Evolutionary conservation across 257 asterid genomes (phyloP), one percentile per base, ranked within the genome.

Genomic region (Plantago ovata): DNA sequence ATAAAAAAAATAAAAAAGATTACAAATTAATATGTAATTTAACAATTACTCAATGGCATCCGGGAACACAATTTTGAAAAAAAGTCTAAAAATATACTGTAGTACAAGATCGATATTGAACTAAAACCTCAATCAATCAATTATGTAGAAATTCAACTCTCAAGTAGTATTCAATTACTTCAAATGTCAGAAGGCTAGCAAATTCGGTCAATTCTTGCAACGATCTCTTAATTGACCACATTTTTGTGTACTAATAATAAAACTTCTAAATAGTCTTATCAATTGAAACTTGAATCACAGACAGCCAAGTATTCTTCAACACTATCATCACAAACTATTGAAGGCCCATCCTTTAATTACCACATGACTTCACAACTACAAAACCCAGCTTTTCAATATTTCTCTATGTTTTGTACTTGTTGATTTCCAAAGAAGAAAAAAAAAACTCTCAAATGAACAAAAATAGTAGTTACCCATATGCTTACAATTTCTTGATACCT

Each of bases 151-250:
- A 0, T 28, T 28, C 36, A 28, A 28, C 36, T 3, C 28, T 20
- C 48, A 36, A 45, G 58, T 63, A 64, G 58, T 59, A 40, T 24
- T 61, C 70, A 62, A 67, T 52, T 28, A 40, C 62, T 11, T 8
- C 56, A 56, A 50, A 39, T 19, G 63, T 53, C 52, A 56, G 28
- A 28, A 28, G 36, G 36, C 56, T 12, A 61, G 21, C 16, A 20
- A 38, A 58, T 32, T 38, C 46, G 44, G 84, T 77, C 84, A 77
- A 72, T 63, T 53, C 64, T 68, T 71, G 72, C 78, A 74, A 64
- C 74, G 58, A 32, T 18, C 36, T 36, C 53, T 22, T 10, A 11
- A 23, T 24, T 51, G 40, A 51, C 56, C 56, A 10, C 16, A 21
- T 21, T 14, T n/a, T 18, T 57, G 40, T 28, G 36, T 28, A 28